These are phyloP conservation scores for Tylopilus subfusipes DNA, from an alignment of 768 basidiomycete species.

Conservation along the genomic window DNA sequence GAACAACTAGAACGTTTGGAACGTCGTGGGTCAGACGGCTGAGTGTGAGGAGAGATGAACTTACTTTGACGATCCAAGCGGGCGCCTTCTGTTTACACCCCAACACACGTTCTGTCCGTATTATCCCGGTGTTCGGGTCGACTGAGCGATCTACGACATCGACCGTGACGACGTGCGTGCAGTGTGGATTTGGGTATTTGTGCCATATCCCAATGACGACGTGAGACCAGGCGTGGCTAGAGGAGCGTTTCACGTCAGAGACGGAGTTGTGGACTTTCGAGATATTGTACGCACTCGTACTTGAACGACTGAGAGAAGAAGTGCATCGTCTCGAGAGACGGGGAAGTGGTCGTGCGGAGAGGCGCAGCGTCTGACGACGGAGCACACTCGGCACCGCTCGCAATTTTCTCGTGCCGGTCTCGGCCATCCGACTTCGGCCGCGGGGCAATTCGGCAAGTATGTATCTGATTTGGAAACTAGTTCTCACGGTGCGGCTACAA, in stretches of 20 bases:
- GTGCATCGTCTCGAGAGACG: conserved; percentile 53
- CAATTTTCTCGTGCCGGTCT: conserved; percentile 16
- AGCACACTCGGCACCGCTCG: neutral
- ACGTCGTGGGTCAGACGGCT: conserved; percentile 2
- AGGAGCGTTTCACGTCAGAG: conserved; percentile 12
- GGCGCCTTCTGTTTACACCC: conserved; percentile 94
- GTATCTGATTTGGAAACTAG: neutral
- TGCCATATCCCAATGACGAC: conserved; percentile 92
- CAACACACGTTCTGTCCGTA: conserved; percentile 85
- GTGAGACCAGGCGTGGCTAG: conserved; percentile 85
- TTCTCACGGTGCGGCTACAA: conserved; percentile 3
- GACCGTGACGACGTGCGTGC: conserved; percentile 82
- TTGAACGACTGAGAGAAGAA: conserved; percentile 83
- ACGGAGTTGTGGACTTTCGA: neutral
- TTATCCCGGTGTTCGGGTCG: conserved; percentile 79
- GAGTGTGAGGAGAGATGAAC: conserved; percentile 23
- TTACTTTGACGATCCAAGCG: conserved; percentile 87
- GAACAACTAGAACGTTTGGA: conserved; percentile 56
- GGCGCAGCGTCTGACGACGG: conserved; percentile 15
- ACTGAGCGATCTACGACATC: conserved; percentile 84
- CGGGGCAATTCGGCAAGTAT: conserved; percentile 17
- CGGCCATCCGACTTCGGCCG: conserved; percentile 29
- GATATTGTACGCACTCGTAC: conserved; percentile 62
- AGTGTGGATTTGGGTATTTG: conserved; percentile 94
- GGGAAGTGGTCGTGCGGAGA: conserved; percentile 21